Evolutionary conservation across 441 rosid species (phyloP).

Genomic region (Omphalea diandra): DNA sequence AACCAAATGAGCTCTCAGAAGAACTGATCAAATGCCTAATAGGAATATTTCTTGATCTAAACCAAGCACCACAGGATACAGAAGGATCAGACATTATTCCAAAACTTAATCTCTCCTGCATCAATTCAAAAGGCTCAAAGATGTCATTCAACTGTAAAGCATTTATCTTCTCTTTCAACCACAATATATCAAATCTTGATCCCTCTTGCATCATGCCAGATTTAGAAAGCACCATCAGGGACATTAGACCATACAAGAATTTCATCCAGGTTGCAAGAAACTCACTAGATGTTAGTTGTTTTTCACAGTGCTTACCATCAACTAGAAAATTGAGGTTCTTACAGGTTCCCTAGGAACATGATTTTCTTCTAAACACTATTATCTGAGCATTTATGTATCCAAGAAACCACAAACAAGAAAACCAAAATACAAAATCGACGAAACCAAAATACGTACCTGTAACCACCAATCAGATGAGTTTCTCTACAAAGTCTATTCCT

Average conservation of each 20-base stretch:
- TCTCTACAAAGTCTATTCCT: too few relatives aligned
- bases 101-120: slow-evolving; percentile 61
- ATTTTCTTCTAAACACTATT: not conserved
- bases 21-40: slow-evolving; percentile 67
- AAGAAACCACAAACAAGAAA: too few relatives aligned
- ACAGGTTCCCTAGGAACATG: not conserved
- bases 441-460: too few relatives aligned
- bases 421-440: too few relatives aligned
- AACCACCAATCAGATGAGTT: too few relatives aligned
- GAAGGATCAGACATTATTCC: slow-evolving; percentile 46
- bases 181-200: slow-evolving; percentile 51
- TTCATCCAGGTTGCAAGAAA: slow-evolving; percentile 65
- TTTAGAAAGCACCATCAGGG: slow-evolving; percentile 48
- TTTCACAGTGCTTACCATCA: slow-evolving; percentile 39
- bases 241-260: slow-evolving; percentile 78
- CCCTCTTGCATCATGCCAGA: slow-evolving; percentile 67
- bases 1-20: slow-evolving; percentile 75
- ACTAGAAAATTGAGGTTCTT: slow-evolving; percentile 64
- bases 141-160: slow-evolving; percentile 49
- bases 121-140: slow-evolving; percentile 45
- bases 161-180: slow-evolving; percentile 33
- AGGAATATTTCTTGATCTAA: slow-evolving; percentile 63
- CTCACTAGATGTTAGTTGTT: slow-evolving; percentile 46
- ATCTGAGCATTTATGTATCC: not conserved
- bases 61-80: slow-evolving; percentile 38